Evolutionary conservation across 352 stramenopile species (phyloP).

Genomic region (Sclerospora graminicola): DNA sequence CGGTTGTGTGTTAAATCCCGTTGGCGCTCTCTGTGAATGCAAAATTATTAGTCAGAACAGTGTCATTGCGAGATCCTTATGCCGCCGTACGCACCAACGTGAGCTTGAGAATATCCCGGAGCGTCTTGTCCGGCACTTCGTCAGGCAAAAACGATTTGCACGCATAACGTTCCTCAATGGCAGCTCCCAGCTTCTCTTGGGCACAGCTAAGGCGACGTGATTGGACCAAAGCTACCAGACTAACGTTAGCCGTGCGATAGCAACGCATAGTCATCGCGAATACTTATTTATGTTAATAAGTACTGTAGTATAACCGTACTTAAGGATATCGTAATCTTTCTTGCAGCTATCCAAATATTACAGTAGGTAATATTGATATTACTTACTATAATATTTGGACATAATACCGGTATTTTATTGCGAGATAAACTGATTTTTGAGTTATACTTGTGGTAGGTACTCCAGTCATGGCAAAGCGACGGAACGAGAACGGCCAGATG

Average conservation of each 20-base stretch:
- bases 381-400: too few species aligned
- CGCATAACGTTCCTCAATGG: constrained; percentile 25
- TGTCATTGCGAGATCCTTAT: neutral
- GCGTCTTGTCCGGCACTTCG: constrained; percentile 38
- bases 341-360: too few species aligned
- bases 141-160: constrained; percentile 35
- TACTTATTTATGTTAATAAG: too few species aligned
- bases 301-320: too few species aligned
- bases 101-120: constrained; percentile 52
- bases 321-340: too few species aligned
- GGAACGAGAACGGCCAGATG: constrained; percentile 79
- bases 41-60: neutral
- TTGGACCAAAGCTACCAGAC: too few species aligned
- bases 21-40: constrained; percentile 40
- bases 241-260: too few species aligned
- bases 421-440: too few species aligned
- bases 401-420: too few species aligned
- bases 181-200: constrained; percentile 6
- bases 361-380: too few species aligned
- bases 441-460: too few species aligned
- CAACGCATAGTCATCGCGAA: too few species aligned
- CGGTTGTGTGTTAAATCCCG: constrained; percentile 74
- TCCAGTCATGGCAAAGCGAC: constrained; percentile 65
- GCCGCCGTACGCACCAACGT: constrained; percentile 30
- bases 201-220: constrained; percentile 7